Conservation (phyloP, 2,329 filamentous ascomycete species). For the Talaromyces marneffei region DNA sequence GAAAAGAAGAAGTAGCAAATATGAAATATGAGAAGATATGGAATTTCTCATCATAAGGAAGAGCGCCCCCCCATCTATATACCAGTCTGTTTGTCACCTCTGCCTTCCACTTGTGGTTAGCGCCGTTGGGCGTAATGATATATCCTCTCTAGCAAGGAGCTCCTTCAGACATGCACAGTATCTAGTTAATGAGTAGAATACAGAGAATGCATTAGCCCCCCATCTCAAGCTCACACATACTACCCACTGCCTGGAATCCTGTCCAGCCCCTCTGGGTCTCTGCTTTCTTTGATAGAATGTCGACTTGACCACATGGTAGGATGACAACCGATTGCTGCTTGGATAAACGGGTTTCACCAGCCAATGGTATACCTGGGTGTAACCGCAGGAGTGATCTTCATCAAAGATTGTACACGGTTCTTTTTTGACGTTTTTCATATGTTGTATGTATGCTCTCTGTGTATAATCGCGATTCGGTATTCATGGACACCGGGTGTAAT, state of each 20-base stretch:
- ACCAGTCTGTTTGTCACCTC: background rate
- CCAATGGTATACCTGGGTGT: background rate
- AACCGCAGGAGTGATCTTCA: background rate
- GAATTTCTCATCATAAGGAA: background rate
- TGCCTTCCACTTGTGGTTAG: background rate
- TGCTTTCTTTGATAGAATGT: background rate
- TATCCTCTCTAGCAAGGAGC: background rate
- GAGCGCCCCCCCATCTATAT: background rate
- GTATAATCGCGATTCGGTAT: background rate
- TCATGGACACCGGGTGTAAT: background rate
- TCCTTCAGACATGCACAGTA: background rate
- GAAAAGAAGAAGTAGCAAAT: background rate
- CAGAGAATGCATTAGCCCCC: background rate
- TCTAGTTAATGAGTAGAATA: background rate
- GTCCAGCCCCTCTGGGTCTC: background rate
- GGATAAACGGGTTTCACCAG: background rate
- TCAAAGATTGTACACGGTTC: background rate
- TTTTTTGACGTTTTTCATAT: background rate
- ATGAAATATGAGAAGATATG: background rate
- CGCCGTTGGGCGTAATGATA: background rate
- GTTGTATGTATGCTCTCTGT: background rate
- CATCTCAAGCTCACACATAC: background rate
- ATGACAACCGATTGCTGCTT: background rate
- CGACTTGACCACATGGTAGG: background rate
- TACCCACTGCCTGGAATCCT: background rate